Base-by-base conservation (phyloP, 2,329 filamentous ascomycete genomes). In the Alternaria sp. region DNA sequence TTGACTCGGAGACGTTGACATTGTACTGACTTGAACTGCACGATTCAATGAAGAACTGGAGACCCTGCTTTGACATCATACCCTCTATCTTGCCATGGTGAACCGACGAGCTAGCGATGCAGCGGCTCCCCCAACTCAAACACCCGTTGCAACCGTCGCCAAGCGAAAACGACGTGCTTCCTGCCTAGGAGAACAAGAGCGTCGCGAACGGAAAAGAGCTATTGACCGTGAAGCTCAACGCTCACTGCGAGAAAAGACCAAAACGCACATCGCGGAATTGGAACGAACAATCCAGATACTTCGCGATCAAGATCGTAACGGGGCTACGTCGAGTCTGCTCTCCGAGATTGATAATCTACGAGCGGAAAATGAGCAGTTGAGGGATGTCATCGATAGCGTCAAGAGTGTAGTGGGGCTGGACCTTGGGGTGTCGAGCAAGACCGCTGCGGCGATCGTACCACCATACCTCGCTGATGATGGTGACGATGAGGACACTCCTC, bases 211-310 rank as follows among this genome's bases (percentile, higher is more conserved):
- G 21, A 79, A 79, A 56, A 66, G 77, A 61, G 75, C 77, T 3
- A 78, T 79, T 58, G 77, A 79, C 59, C 72, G 77, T 20, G 76
- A 79, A 64, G 77, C 77, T 30, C 76, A 79, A 51, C 64, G 77
- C 28, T 78, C 76, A 4, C 62, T 79, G 20, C 59, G 77, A 56
- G 77, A 79, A 54, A 79, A 79, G 68, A 79, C 77, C 2, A 79
- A 79, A 46, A 75, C 75, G 9, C 76, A 79, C 21, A 79, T 79
- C 53, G 76, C 77, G 9, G 76, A 79, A 51, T 71, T 79, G 3
- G 76, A 79, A 56, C 72, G 76, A 26, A 78, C 76, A 3, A 78
- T 79, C 25, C 68, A 77, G 55, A 77, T 79, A n/a, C 61, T 79
- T 7, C 60, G 73, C 26, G 69, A 76, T 21, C 75, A 79, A 55